Evolutionary conservation across 192 early-diverging fungal species (phyloP), one percentile per base, ranked within the genome.

Genomic region (Allomyces javanicus): DNA sequence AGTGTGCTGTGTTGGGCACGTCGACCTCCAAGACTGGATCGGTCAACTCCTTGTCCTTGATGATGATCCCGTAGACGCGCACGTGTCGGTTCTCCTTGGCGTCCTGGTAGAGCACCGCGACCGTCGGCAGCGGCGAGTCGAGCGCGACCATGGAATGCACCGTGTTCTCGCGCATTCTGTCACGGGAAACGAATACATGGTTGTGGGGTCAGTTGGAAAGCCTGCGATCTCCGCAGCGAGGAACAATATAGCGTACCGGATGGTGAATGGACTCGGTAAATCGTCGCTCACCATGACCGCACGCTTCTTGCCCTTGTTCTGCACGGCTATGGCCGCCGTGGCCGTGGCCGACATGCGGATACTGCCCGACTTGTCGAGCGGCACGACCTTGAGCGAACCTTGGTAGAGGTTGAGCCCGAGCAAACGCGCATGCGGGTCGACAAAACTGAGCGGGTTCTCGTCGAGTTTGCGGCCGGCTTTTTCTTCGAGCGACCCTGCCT

Each of bases 321-420:
- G 62, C 55, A 62, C 33, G 45, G 25, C n/a, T 62, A 25, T 22
- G 9, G 50, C 17, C 17, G 50, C 63, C 72, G 25, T 64, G 63
- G 2, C 22, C 67, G 63, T 44, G 22, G 19, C 58, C 40, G n/a
- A 45, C 27, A 33, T 22, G 45, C 24, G 58, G 62, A 44, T 45
- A 55, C 21, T 25, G 25, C 26, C 62, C 62, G 11, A 44, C 45
- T 67, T 62, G 19, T 75, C 73, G 63, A 90, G 68, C 10, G 81
- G 79, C 12, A 91, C 73, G 10, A 88, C 70, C 44, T 86, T 85
- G 27, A 90, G 71, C 3, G 83, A 68, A 0, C 89, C 88, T 64
- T 86, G 81, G 73, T 88, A 90, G 26, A 80, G 63, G 62, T 84
- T 78, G 24, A 86, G 68, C 9, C 77, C 84, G 64, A 85, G 68